Conservation (phyloP, 2,329 filamentous ascomycete species). For the Neonectria sp. region DNA sequence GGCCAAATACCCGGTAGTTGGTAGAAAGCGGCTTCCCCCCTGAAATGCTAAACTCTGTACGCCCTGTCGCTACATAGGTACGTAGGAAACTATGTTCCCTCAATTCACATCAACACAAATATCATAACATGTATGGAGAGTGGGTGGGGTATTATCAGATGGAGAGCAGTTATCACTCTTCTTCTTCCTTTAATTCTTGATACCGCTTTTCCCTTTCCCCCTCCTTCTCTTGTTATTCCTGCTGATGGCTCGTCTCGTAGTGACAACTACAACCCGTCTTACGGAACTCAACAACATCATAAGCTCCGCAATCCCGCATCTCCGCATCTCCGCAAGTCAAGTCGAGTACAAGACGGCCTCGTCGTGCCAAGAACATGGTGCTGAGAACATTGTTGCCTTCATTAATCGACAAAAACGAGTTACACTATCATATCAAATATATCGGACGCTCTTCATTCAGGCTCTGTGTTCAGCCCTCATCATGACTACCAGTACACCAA, state of each 20-base stretch:
- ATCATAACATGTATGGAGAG: neutral
- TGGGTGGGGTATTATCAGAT: neutral
- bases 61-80: neutral
- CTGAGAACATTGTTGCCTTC: neutral
- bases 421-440: neutral
- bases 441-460: neutral
- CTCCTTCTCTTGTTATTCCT: neutral
- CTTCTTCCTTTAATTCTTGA: too few relatives aligned
- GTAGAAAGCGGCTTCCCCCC: neutral
- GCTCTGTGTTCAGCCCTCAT: neutral
- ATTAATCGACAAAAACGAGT: neutral
- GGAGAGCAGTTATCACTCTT: too few relatives aligned
- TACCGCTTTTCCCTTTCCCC: too few relatives aligned
- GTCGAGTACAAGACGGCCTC: neutral
- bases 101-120: neutral
- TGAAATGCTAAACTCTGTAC: neutral
- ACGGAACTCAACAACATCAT: neutral
- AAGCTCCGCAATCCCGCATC: neutral
- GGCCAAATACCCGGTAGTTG: neutral
- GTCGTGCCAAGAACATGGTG: neutral
- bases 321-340: neutral
- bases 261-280: neutral
- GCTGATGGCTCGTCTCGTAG: neutral
- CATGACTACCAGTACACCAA: neutral
- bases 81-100: neutral